Percentiles rank a stretch among this genome's conserved stretches.
Evolutionary conservation across 2,329 filamentous ascomycete genomes (phyloP).

Genomic region (Pleomassaria siparia): DNA sequence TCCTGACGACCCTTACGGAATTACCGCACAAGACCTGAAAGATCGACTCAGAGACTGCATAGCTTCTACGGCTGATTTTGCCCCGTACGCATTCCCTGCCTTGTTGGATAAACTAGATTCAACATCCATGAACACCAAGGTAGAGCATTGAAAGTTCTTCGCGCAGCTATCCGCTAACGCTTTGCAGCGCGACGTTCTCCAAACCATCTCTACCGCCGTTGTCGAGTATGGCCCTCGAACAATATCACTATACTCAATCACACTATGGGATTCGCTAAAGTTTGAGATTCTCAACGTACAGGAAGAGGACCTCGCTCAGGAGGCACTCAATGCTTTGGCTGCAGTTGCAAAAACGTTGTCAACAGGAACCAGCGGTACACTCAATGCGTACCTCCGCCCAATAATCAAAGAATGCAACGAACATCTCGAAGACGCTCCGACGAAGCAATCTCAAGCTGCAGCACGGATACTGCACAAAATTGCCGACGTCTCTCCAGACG

Average conservation of each 20-base stretch:
- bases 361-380: slow-evolving; percentile 49
- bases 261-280: slow-evolving; percentile 68
- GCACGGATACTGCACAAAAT: slow-evolving; percentile 62
- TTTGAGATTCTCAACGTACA: slow-evolving; percentile 69
- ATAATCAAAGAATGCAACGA: slow-evolving; percentile 69
- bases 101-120: slow-evolving; percentile 70
- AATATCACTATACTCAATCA: slow-evolving; percentile 64
- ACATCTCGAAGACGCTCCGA: slow-evolving; percentile 67
- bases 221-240: slow-evolving; percentile 60
- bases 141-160: slow-evolving; percentile 25
- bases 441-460: slow-evolving; percentile 67
- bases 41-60: slow-evolving; percentile 65
- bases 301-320: slow-evolving; percentile 65
- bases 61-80: slow-evolving; percentile 62
- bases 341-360: slow-evolving; percentile 60
- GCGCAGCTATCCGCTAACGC: neutral
- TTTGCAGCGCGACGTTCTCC: slow-evolving; percentile 62
- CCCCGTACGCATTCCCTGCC: slow-evolving; percentile 67
- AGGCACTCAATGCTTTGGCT: slow-evolving; percentile 58
- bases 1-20: slow-evolving; percentile 69
- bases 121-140: slow-evolving; percentile 68
- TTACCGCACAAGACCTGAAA: slow-evolving; percentile 69
- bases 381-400: slow-evolving; percentile 58
- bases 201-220: slow-evolving; percentile 62
- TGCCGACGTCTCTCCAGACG: slow-evolving; percentile 55